A percentile compares a stretch with the other conserved stretches of the same genome.
phyloP scores from a whole-genome alignment of 139 green algal genomes.

The Chlamydomonas schloesseri region DNA sequence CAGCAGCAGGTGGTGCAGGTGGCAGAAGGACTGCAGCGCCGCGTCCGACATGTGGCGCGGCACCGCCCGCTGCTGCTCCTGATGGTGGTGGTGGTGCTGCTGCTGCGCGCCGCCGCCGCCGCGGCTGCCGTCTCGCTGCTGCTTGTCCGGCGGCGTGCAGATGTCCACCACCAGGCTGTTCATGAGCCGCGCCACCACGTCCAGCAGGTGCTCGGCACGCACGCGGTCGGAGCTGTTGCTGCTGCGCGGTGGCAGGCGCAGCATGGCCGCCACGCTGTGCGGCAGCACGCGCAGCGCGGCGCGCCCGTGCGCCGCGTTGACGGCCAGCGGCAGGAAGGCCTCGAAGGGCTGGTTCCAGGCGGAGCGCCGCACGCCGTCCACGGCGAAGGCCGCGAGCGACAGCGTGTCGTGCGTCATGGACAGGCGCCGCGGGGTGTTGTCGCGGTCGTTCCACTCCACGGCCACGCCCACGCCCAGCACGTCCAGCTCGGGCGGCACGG shows the following conservation, averaged over 20 bases:
- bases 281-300: conserved; percentile 23
- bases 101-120: no score
- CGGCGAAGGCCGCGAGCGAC: conserved; percentile 31
- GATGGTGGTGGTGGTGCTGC: no score
- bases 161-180: conserved; percentile 56
- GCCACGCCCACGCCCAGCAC: conserved; percentile 40
- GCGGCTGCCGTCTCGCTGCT: neutral
- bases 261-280: neutral
- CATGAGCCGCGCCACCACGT: conserved; percentile 38
- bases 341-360: conserved; percentile 51
- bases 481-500: neutral
- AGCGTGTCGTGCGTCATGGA: conserved; percentile 37
- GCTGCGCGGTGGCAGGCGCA: neutral
- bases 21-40: no score
- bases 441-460: neutral
- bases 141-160: conserved; percentile 46
- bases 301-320: conserved; percentile 34
- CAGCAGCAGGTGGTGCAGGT: no score
- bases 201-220: conserved; percentile 1
- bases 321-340: conserved; percentile 49
- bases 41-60: neutral
- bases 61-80: conserved; percentile 33
- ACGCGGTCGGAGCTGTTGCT: no score
- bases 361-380: conserved; percentile 21
- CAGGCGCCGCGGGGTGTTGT: neutral